These are phyloP conservation scores for Artemisia argyi DNA, from an alignment of 129 eudicot genomes.

Conservation along the genomic window DNA sequence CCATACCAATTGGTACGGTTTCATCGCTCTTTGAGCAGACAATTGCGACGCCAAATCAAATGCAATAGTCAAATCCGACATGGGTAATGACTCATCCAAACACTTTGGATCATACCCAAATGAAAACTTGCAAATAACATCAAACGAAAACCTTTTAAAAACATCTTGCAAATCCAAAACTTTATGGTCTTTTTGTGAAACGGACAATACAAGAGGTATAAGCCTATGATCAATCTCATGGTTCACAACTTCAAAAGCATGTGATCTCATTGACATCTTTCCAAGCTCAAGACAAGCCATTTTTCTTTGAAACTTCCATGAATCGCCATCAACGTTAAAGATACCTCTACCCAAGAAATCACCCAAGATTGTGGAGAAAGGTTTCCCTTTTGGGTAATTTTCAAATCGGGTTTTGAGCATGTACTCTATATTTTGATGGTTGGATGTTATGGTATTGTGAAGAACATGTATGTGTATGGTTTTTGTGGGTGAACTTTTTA, in stretches of 20 bases:
- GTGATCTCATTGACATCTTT: conserved; percentile 46
- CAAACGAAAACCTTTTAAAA: conserved; percentile 67
- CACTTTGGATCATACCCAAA: conserved; percentile 77
- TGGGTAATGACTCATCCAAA: conserved; percentile 45
- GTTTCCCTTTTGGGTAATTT: conserved; percentile 81
- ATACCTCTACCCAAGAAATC: conserved; percentile 83
- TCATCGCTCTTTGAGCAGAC: conserved; percentile 75
- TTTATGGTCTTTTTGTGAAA: conserved; percentile 13
- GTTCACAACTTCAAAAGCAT: conserved; percentile 52
- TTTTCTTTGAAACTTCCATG: conserved; percentile 72
- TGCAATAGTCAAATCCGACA: conserved; percentile 54
- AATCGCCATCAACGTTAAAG: conserved; percentile 86
- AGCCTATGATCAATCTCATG: conserved; percentile 49
- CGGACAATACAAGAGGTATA: conserved; percentile 43
- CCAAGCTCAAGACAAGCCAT: conserved; percentile 80
- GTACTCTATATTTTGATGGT: conserved; percentile 67
- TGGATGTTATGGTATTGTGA: conserved; percentile 68
- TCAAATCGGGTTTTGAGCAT: conserved; percentile 80
- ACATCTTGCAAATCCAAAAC: conserved; percentile 76
- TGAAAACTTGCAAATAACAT: conserved; percentile 67
- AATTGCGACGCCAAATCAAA: conserved; percentile 72
- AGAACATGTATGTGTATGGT: conserved; percentile 85
- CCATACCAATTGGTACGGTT: conserved; percentile 58
- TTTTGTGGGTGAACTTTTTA: conserved; percentile 57
- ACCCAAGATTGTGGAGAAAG: conserved; percentile 66